Evolutionary conservation across 176 grass and related monocot genomes (phyloP).

Genomic region (Rhynchospora pubera): DNA sequence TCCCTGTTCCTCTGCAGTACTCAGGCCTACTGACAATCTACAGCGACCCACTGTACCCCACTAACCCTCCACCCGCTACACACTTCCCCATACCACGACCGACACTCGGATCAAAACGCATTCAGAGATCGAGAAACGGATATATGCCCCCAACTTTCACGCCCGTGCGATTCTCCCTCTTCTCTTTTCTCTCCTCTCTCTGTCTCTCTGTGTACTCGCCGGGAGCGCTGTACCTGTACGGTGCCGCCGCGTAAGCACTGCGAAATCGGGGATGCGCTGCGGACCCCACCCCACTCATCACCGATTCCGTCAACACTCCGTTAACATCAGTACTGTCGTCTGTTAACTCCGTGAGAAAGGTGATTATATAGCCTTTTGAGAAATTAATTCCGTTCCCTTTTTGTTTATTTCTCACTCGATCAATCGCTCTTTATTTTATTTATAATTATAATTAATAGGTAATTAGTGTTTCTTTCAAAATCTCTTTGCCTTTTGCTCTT

Average conservation of each 20-base stretch:
- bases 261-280: background rate
- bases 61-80: background rate
- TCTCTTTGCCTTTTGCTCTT: background rate
- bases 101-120: background rate
- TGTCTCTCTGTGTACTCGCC: background rate
- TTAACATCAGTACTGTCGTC: background rate
- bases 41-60: background rate
- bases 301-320: background rate
- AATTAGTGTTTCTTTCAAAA: background rate
- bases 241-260: background rate
- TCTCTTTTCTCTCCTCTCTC: too few relatives aligned
- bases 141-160: slow-evolving; percentile 18
- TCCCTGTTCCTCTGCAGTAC: slow-evolving; percentile 2
- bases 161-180: slow-evolving; percentile 1
- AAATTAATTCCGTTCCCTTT: background rate
- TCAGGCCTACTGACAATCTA: background rate
- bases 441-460: background rate
- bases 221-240: background rate
- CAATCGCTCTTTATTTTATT: background rate
- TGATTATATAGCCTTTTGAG: background rate
- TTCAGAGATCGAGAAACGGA: background rate
- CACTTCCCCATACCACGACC: background rate
- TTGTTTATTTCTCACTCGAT: background rate
- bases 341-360: background rate
- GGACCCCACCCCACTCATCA: background rate